Percentiles rank a stretch among this genome's conserved stretches.
phyloP scores from a whole-genome alignment of 1,139 yeast genomes.

The Suhomyces bolitotheri region DNA sequence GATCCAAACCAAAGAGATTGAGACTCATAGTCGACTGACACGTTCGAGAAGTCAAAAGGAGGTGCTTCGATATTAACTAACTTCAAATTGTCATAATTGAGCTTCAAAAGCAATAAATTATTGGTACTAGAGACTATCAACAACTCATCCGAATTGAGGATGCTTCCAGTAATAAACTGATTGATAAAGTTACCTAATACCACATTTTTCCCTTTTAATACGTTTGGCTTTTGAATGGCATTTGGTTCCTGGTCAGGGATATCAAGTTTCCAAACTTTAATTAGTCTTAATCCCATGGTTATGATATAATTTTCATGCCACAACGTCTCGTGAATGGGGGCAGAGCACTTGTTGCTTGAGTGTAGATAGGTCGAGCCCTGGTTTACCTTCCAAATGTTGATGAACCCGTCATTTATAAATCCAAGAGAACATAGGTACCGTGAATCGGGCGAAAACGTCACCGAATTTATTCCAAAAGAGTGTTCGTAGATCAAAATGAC shows the following conservation, averaged over 20 bases:
- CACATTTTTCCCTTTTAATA: constrained; percentile 59
- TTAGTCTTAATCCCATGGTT: constrained; percentile 59
- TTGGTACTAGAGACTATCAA: constrained; percentile 46
- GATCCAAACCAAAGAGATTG: constrained; percentile 17
- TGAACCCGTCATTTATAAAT: constrained; percentile 60
- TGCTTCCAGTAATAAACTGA: constrained; percentile 43
- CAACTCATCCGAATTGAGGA: constrained; percentile 40
- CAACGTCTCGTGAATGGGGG: constrained; percentile 51
- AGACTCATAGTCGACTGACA: constrained; percentile 25
- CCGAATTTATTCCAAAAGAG: constrained; percentile 56
- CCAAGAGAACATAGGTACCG: constrained; percentile 59
- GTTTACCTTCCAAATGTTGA: constrained; percentile 56
- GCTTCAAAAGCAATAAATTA: constrained; percentile 36
- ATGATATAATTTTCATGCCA: constrained; percentile 57
- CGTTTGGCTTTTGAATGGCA: constrained; percentile 21
- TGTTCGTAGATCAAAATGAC: constrained; percentile 58
- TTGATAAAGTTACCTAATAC: constrained; percentile 51
- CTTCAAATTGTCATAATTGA: constrained; percentile 26
- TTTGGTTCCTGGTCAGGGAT: constrained; percentile 2
- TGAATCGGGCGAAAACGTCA: constrained; percentile 63
- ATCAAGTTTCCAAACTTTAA: constrained; percentile 57
- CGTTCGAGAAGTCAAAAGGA: constrained; percentile 17
- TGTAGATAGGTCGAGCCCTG: constrained; percentile 23
- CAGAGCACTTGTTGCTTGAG: constrained; percentile 62
- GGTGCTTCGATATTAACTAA: constrained; percentile 23